A percentile compares a stretch with the other conserved stretches of the same genome.
Conservation (phyloP, 139 green algal genomes). For the Chlamydomonas sp. region DNA sequence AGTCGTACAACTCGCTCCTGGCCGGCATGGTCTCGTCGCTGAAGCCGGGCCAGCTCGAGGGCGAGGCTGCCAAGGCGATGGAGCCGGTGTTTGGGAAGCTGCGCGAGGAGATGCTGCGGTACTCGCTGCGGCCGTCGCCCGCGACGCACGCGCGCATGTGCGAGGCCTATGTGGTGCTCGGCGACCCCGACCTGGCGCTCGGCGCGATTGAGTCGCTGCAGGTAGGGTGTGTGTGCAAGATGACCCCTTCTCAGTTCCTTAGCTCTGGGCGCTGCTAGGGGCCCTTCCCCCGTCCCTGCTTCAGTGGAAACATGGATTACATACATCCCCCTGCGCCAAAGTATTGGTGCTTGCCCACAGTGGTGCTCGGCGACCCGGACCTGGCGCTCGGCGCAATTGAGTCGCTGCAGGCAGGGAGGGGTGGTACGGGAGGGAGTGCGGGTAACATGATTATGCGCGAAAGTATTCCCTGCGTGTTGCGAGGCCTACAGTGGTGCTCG, state of each 20-base stretch:
- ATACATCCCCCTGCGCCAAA: too few relatives aligned
- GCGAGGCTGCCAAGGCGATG: neutral
- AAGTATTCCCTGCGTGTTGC: too few relatives aligned
- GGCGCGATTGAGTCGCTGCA: neutral
- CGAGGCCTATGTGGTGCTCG: conserved; percentile 20
- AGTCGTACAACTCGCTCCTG: conserved; percentile 9
- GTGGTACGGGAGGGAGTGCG: too few relatives aligned
- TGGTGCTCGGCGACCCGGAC: conserved; percentile 15
- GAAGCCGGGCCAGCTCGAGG: neutral
- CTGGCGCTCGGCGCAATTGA: neutral
- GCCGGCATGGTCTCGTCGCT: neutral
- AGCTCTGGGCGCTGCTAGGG: too few relatives aligned
- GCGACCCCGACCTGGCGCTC: conserved; percentile 8
- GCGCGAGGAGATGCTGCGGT: conserved; percentile 22
- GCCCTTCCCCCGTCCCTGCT: too few relatives aligned
- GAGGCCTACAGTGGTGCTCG: conserved; percentile 18
- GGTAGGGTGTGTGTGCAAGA: too few relatives aligned
- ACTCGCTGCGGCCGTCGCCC: conserved; percentile 10
- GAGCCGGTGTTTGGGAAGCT: conserved; percentile 7
- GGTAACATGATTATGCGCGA: too few relatives aligned
- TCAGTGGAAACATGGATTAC: too few relatives aligned
- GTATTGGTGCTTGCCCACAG: conserved; percentile 10
- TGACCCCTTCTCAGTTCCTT: too few relatives aligned
- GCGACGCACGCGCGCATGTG: conserved; percentile 12
- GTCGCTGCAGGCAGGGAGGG: too few relatives aligned